phyloP scores from a whole-genome alignment of 1,284 basidiomycete genomes.

The Wallemia hederae region DNA sequence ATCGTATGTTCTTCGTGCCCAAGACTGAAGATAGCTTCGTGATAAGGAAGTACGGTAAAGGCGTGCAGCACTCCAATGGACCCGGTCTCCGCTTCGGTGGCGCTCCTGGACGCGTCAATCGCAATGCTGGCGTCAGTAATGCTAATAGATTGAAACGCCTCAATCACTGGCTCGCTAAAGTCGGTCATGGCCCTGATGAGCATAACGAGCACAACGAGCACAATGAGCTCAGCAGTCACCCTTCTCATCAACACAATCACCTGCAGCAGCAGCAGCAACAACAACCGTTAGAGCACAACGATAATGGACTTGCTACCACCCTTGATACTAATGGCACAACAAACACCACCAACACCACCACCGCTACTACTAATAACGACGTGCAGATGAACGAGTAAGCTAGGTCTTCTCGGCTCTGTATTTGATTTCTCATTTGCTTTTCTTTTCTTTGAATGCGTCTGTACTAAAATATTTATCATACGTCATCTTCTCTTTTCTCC shows the following conservation, averaged over 20 bases:
- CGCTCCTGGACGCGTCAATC: neutral
- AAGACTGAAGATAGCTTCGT: constrained; percentile 17
- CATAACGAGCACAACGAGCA: neutral
- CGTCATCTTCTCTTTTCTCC: neutral
- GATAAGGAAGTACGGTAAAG: constrained; percentile 4
- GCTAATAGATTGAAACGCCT: neutral
- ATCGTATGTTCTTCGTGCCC: constrained; percentile 18
- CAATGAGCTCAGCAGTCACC: neutral
- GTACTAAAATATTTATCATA: neutral
- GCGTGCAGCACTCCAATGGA: neutral
- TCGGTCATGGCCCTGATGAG: neutral
- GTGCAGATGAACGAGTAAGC: neutral
- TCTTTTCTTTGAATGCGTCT: neutral
- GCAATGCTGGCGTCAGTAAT: neutral
- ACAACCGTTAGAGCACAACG: too few relatives aligned
- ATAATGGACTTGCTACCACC: too few relatives aligned
- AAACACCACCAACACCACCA: too few relatives aligned
- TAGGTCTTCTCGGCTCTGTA: too few relatives aligned
- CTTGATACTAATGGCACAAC: too few relatives aligned
- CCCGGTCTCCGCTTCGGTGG: neutral
- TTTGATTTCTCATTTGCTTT: neutral
- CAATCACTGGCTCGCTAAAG: neutral
- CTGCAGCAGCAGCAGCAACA: too few relatives aligned
- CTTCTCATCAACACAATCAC: too few relatives aligned
- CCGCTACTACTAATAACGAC: neutral